Base-by-base conservation (phyloP, 768 basidiomycete genomes). In the Lactifluus piperatus region DNA sequence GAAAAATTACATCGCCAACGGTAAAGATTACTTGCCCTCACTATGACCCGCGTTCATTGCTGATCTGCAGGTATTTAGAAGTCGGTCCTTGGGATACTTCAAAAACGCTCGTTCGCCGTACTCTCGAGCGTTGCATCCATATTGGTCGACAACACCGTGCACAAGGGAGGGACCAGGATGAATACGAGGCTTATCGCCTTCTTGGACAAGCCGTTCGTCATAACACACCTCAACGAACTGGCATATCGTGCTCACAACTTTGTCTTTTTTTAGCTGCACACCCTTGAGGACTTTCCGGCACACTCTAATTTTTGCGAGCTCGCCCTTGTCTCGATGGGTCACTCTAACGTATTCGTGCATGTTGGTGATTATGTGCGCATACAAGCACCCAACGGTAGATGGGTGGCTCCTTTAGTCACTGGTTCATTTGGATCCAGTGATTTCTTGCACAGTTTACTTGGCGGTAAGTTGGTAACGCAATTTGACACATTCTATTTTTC, bases 251-350 rank as follows among this genome's bases (percentile, higher is more conserved):
- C 37, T 56, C 29, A 53, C 36, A 3, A 13, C 18, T 4, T 24
- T 11, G 11, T 34, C 24, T 37, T 30, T 24, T n/a, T 54, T n/a
- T 62, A 88, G 86, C 73, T 89, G 10, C 88, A 90, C 63, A 89
- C 86, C 1, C 78, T 89, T 5, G 91, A 94, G 68, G 91, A 97
- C 68, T 94, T 89, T 69, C 74, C 90, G 3, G 91, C 93, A 0
- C 94, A 97, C 69, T 88, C 86, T 55, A 90, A 95, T 74, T 94
- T 89, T 69, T 91, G 88, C 75, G 93, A 97, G 71, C 76, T 95
- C 10, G 77, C 82, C 0, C 80, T 97, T 13, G 80, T 86, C 36
- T 76, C 78, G 0, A 74, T 92, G 74, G 94, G 94, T 0, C 75
- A 93, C 69, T 63, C 70, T 0, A 75, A 91, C 44, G 85, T 95